A percentile compares a stretch with the other conserved stretches of the same genome.
Evolutionary conservation across 2,329 filamentous ascomycete genomes (phyloP).

Genomic region (Colletotrichum destructivum): DNA sequence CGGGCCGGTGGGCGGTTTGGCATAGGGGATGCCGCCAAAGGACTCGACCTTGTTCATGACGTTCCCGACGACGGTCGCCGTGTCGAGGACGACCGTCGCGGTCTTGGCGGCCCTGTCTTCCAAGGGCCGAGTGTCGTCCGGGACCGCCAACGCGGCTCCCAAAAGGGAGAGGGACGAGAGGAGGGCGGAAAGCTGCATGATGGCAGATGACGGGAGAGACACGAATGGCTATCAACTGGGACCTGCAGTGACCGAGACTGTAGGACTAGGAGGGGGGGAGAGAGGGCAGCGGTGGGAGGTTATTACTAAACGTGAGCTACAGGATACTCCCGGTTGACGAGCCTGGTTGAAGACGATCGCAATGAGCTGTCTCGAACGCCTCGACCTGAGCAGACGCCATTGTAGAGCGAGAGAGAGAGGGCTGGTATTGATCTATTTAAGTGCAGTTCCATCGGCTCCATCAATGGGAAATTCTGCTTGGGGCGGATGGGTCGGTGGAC

Average conservation of each 20-base stretch:
- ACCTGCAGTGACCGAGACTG: neutral
- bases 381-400: slow-evolving; percentile 1
- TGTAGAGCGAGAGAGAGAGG: neutral
- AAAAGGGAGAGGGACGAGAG: slow-evolving; percentile 35
- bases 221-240: neutral
- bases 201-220: neutral
- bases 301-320: neutral
- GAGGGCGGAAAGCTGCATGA: slow-evolving; percentile 32
- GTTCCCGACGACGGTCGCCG: slow-evolving; percentile 46
- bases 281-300: neutral
- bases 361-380: slow-evolving; percentile 15
- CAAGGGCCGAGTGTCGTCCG: slow-evolving; percentile 28
- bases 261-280: neutral
- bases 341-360: slow-evolving; percentile 32
- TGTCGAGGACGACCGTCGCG: slow-evolving; percentile 43
- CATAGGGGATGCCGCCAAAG: slow-evolving; percentile 77
- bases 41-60: slow-evolving; percentile 61
- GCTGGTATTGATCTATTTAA: slow-evolving; percentile 29
- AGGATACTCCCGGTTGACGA: slow-evolving; percentile 16
- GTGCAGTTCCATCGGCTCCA: slow-evolving; percentile 6
- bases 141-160: slow-evolving; percentile 29
- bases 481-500: slow-evolving; percentile 20
- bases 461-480: neutral
- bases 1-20: slow-evolving; percentile 69
- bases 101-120: slow-evolving; percentile 28